A percentile compares a stretch with the other conserved stretches of the same genome.
These are phyloP conservation scores for Populus hybrid DNA, from an alignment of 441 rosid species.

Conservation along the genomic window DNA sequence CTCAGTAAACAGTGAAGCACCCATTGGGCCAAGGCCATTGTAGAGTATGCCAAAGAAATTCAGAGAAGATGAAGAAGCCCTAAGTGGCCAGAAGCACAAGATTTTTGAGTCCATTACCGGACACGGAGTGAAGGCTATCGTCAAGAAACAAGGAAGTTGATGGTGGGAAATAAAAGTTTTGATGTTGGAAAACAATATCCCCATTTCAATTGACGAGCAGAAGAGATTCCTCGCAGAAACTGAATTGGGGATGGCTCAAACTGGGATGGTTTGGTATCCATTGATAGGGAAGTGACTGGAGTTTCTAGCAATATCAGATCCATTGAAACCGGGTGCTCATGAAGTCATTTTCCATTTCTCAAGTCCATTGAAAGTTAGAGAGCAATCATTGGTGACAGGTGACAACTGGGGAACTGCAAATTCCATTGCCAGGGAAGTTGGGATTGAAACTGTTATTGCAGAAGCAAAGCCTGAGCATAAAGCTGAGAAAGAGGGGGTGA, in stretches of 20 bases:
- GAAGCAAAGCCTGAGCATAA: constrained; percentile 91
- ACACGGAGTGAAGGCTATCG: constrained; percentile 76
- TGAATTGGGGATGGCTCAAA: constrained; percentile 77
- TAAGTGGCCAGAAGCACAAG: constrained; percentile 71
- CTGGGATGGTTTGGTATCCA: constrained; percentile 71
- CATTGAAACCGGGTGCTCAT: constrained; percentile 61
- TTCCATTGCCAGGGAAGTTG: constrained; percentile 72
- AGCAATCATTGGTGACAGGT: constrained; percentile 92
- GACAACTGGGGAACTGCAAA: constrained; percentile 96
- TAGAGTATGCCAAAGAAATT: constrained; percentile 78
- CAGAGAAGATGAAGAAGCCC: constrained; percentile 72
- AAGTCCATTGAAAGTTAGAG: constrained; percentile 66
- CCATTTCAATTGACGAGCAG: constrained; percentile 54
- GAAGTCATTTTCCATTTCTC: constrained; percentile 76
- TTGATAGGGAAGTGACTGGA: constrained; percentile 58
- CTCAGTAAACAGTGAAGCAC: constrained; percentile 87
- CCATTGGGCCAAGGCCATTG: constrained; percentile 85
- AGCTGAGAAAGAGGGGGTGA: constrained; percentile 81
- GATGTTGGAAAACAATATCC: constrained; percentile 44
- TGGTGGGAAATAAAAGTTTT: constrained; percentile 78
- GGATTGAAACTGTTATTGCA: constrained; percentile 70
- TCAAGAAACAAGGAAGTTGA: constrained; percentile 52
- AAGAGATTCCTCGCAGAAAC: constrained; percentile 62
- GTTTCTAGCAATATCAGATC: constrained; percentile 76
- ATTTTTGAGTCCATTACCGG: constrained; percentile 72